phyloP scores from a whole-genome alignment of 345 rosid species.

The Lagerstroemia speciosa region DNA sequence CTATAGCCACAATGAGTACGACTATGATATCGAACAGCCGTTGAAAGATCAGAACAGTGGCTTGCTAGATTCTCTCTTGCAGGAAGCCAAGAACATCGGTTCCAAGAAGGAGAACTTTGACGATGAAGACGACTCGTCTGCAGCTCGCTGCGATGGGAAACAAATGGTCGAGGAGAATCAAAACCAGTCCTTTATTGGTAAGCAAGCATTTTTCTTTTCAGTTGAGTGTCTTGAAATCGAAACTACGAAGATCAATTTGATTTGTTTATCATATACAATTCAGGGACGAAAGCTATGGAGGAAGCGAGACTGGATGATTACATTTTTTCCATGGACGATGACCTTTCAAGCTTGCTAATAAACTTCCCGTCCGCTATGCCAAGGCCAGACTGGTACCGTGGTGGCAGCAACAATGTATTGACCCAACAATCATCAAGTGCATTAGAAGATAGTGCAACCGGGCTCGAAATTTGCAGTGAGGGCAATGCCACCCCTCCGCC shows the following conservation, averaged over 20 bases:
- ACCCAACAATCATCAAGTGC: neutral
- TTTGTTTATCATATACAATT: neutral
- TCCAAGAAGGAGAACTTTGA: neutral
- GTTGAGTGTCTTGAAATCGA: neutral
- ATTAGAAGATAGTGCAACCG: neutral
- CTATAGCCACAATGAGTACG: neutral
- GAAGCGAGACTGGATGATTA: neutral
- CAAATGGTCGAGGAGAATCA: neutral
- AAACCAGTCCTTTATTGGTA: neutral
- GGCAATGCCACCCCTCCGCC: neutral
- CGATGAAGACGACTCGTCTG: neutral
- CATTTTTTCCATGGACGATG: slow-evolving; percentile 30
- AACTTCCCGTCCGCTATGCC: slow-evolving; percentile 53
- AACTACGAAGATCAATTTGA: neutral
- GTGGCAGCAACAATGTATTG: neutral
- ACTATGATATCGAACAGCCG: neutral
- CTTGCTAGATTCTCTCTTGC: slow-evolving; percentile 42
- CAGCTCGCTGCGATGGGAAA: neutral
- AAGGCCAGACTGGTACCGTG: slow-evolving; percentile 57
- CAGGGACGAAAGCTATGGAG: neutral
- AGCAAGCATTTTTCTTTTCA: neutral
- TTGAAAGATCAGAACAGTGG: slow-evolving; percentile 28
- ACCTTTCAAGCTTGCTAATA: slow-evolving; percentile 52
- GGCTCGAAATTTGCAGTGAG: neutral
- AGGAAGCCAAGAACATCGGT: slow-evolving; percentile 38